Percentiles rank a stretch among this genome's conserved stretches.
Evolutionary conservation across 2,329 filamentous ascomycete genomes (phyloP).

Genomic region (Diaporthe ampelina): DNA sequence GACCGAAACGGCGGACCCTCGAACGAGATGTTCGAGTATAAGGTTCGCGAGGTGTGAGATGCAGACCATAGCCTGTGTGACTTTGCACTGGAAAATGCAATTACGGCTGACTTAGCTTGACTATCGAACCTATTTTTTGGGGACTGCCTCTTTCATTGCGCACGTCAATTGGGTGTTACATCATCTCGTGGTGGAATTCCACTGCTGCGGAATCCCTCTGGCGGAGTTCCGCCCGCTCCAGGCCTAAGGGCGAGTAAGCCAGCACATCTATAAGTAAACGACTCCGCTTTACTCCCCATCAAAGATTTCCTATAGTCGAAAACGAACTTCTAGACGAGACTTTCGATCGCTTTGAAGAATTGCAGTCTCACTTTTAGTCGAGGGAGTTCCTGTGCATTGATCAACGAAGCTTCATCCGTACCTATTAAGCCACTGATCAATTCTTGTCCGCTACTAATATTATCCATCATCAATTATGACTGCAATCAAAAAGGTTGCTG

Average conservation of each 20-base stretch:
- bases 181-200: neutral
- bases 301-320: neutral
- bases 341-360: neutral
- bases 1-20: constrained; percentile 65
- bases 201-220: constrained; percentile 24
- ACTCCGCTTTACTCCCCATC: neutral
- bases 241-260: neutral
- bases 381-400: no score
- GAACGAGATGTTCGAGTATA: constrained; percentile 67
- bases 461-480: constrained; percentile 10
- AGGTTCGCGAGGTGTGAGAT: constrained; percentile 44
- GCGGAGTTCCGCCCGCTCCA: constrained; percentile 36
- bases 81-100: neutral
- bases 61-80: neutral
- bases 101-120: neutral
- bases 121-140: neutral
- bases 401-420: neutral
- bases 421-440: neutral
- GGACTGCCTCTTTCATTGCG: neutral
- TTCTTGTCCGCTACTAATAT: no score
- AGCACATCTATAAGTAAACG: neutral
- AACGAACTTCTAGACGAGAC: rapidly evolving
- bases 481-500: constrained; percentile 54
- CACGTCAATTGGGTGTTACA: neutral
- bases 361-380: neutral